Evolutionary conservation across 495 filamentous ascomycete species (phyloP), one percentile per base, ranked within the genome.

Genomic region (Mytilinidion resinicola): DNA sequence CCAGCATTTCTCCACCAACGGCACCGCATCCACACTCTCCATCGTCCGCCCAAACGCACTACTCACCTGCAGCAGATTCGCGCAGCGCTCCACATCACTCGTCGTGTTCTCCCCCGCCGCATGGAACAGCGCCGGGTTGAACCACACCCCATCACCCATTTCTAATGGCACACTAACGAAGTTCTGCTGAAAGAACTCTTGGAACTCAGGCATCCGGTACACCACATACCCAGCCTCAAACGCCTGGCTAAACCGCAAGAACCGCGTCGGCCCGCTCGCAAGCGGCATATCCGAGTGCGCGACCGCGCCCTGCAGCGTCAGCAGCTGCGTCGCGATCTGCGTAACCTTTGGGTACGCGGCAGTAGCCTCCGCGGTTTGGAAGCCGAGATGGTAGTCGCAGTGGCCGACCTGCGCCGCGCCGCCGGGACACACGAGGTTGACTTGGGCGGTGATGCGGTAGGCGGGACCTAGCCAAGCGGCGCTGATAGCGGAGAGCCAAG

Each of bases 361-460:
- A 65, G 62, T 62, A 48, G 47, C 70, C 58, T 52, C 66, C 47
- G 37, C 71, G 36, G 60, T 75, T 63, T 79, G 74, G 69, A 83
- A 81, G 0, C 80, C 79, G 15, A 83, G 74, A 60, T 83, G 80
- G 66, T 81, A 82, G 63, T 83, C 80, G 33, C 80, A 72, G 63
- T 83, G 80, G n/a, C 64, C 51, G 25, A 73, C 69, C 59, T 83
- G 79, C 3, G 80, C 72, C 8, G 70, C 67, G 4, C 77, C 76
- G 49, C 79, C 77, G 0, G 80, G 77, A 37, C 77, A 71, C 6
- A 83, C 79, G 57, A 78, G 68, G 62, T 83, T 83, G n/a, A 81
- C 73, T 56, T 83, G 80, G 0, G 76, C 76, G 0, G 79, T 82
- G 25, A 83, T 57, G 41, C 74, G 71, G 59, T 82, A 82, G 9